phyloP scores from a whole-genome alignment of 257 asterid genomes.

The Rehmannia glutinosa region DNA sequence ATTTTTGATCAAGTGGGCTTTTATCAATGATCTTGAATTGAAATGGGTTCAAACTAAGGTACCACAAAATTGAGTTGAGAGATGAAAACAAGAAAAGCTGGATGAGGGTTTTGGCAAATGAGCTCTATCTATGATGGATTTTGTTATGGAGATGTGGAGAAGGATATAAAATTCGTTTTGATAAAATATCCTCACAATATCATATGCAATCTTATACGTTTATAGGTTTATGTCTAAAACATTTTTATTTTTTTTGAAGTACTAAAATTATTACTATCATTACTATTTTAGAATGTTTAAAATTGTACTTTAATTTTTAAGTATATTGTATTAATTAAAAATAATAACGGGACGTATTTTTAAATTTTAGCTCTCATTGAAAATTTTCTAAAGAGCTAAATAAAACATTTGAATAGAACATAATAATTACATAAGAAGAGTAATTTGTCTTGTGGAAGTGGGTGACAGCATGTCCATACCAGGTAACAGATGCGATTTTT shows the following conservation, averaged over 20 bases:
- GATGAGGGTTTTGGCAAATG: slow-evolving; percentile 16
- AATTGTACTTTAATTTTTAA: no score
- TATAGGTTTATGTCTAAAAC: not conserved
- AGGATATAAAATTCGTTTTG: not conserved
- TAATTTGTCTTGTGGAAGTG: not conserved
- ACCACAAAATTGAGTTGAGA: not conserved
- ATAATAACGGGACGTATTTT: no score
- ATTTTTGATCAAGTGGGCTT: not conserved
- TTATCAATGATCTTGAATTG: not conserved
- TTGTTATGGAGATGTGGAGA: not conserved
- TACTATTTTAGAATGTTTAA: no score
- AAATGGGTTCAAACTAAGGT: not conserved
- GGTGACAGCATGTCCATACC: not conserved
- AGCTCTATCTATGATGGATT: not conserved
- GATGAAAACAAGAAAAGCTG: not conserved
- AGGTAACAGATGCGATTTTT: slow-evolving; percentile 7
- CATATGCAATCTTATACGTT: not conserved
- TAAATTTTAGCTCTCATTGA: no score
- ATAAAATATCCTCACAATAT: not conserved
- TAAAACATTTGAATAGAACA: no score
- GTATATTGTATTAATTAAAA: no score
- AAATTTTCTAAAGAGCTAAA: no score
- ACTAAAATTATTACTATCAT: no score
- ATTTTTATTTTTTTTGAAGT: no score
- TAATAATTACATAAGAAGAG: not conserved